phyloP scores from a whole-genome alignment of 1,139 yeast species.

The Pichia sp. region DNA sequence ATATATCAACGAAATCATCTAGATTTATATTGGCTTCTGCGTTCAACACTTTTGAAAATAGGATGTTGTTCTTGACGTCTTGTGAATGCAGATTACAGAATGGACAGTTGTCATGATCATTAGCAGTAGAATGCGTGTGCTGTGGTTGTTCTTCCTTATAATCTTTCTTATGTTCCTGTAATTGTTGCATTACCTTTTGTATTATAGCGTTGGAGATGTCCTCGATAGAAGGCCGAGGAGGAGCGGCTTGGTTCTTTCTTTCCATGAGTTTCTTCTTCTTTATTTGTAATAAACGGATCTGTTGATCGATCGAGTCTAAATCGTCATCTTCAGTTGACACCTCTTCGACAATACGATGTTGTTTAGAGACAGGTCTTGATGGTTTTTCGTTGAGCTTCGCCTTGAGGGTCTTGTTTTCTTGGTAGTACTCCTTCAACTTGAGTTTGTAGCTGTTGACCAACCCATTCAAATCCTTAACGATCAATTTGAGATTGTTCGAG shows the following conservation, averaged over 20 bases:
- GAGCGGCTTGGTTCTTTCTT: conserved; percentile 6
- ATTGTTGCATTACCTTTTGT: conserved; percentile 6
- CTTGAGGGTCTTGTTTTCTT: conserved; percentile 18
- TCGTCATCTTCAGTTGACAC: conserved; percentile 5
- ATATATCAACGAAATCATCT: conserved; percentile 12
- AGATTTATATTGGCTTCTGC: conserved; percentile 1
- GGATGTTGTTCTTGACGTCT: not conserved
- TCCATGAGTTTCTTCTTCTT: conserved; percentile 17
- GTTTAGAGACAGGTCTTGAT: not conserved
- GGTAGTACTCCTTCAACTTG: conserved; percentile 21
- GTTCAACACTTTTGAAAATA: not conserved
- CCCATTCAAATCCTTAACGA: conserved; percentile 15
- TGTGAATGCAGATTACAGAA: conserved; percentile 8
- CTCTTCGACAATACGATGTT: not conserved
- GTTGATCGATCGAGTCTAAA: conserved; percentile 7
- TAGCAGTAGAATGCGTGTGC: not conserved
- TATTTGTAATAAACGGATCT: conserved; percentile 18
- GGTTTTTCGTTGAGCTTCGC: too few species aligned
- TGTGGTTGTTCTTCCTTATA: not conserved
- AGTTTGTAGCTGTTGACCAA: conserved; percentile 17
- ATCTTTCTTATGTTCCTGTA: conserved; percentile 6
- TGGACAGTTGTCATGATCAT: conserved; percentile 12
- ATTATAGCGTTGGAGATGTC: conserved; percentile 15
- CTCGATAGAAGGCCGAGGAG: not conserved
- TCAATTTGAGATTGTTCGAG: conserved; percentile 6